Evolutionary conservation across 371 early-diverging fungal species (phyloP).

Genomic region (Neoconidiobolus thromboides): DNA sequence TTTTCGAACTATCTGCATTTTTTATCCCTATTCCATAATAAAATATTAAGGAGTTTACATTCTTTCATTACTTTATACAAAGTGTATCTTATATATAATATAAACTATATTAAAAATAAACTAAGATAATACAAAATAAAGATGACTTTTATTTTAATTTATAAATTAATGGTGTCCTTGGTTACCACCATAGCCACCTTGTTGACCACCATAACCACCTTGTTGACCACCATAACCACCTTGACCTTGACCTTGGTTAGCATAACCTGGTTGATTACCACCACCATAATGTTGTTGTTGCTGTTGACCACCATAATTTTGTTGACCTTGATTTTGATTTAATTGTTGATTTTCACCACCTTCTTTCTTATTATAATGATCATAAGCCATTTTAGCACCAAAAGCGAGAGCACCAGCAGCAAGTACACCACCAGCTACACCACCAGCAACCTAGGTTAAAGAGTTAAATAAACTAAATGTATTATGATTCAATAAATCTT

Average conservation of each 20-base stretch:
- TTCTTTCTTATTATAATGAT: conserved; percentile 2
- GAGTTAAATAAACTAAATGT: not conserved
- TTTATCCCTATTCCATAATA: no score
- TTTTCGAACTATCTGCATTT: no score
- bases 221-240: conserved; percentile 11
- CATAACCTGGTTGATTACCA: not conserved
- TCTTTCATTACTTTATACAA: no score
- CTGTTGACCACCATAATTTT: not conserved
- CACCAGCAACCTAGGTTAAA: not conserved
- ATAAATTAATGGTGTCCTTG: no score
- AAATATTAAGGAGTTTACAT: no score
- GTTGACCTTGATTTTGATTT: not conserved
- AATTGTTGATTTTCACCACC: not conserved
- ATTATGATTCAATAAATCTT: not conserved
- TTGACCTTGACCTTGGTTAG: not conserved
- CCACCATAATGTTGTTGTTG: not conserved
- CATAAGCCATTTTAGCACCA: conserved; percentile 2
- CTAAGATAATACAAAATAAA: no score
- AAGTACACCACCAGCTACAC: not conserved
- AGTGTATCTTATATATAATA: no score
- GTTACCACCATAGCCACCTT: no score
- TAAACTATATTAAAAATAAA: no score
- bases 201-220: not conserved
- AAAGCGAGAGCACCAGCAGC: conserved; percentile 1
- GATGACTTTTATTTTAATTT: no score